phyloP scores from a whole-genome alignment of 2,329 filamentous ascomycete genomes.

The Pseudogymnoascus sp. region DNA sequence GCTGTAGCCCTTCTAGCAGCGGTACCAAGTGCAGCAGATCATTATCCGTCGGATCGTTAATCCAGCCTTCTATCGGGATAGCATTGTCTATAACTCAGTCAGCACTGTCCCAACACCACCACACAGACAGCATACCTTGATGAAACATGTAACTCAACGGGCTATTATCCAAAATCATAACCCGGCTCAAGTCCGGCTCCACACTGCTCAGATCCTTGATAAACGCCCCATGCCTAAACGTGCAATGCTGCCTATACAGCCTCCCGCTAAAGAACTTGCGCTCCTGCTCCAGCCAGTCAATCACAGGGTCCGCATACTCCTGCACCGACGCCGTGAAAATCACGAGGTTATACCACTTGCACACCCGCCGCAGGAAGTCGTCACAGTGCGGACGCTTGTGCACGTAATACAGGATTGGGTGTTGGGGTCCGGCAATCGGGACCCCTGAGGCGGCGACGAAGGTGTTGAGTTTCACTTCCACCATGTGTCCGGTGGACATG shows the following conservation, averaged over 20 bases:
- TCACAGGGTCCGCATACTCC: slow-evolving; percentile 96
- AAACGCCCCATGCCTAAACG: slow-evolving; percentile 88
- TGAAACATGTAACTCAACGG: slow-evolving; percentile 98
- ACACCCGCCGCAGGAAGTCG: slow-evolving; percentile 84
- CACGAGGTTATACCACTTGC: slow-evolving; percentile 97
- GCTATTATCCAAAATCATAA: slow-evolving; percentile 98
- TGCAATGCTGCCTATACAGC: slow-evolving; percentile 97
- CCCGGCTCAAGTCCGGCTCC: slow-evolving; percentile 92
- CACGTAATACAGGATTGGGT: slow-evolving; percentile 97
- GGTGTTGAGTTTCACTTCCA: slow-evolving; percentile 84
- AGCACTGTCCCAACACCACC: no score
- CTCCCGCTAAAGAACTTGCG: slow-evolving; percentile 91
- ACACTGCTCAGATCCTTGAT: slow-evolving; percentile 97
- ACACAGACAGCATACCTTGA: slow-evolving; percentile 60
- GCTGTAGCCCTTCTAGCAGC: slow-evolving; percentile 87
- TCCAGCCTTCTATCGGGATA: slow-evolving; percentile 98
- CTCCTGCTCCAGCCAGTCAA: slow-evolving; percentile 96
- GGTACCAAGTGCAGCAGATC: slow-evolving; percentile 90
- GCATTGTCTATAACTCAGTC: slow-evolving; percentile 99
- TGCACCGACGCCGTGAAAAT: slow-evolving; percentile 96
- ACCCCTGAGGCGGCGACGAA: slow-evolving; percentile 61
- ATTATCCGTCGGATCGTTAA: slow-evolving; percentile 95
- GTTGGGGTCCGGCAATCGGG: slow-evolving; percentile 69
- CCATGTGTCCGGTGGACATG: slow-evolving; percentile 97
- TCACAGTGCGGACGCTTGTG: slow-evolving; percentile 97